A percentile compares a stretch with the other conserved stretches of the same genome.
phyloP scores from a whole-genome alignment of 495 filamentous ascomycete genomes.

The Xylaria scruposa region DNA sequence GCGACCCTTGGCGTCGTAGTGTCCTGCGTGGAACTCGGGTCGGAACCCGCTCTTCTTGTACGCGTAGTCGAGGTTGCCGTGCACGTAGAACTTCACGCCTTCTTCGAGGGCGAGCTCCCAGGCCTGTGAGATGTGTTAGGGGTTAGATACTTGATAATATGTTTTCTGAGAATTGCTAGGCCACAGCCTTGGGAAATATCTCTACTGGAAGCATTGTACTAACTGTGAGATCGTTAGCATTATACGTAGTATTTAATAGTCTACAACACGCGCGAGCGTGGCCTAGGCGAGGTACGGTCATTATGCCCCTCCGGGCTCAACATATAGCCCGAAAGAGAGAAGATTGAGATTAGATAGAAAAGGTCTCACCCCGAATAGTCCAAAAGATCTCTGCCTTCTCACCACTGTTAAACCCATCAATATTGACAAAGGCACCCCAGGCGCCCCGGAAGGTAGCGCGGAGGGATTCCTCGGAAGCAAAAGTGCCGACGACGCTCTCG shows the following conservation, averaged over 20 bases:
- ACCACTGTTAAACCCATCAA: constrained; percentile 60
- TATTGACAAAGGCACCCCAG: constrained; percentile 61
- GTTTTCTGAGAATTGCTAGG: not conserved
- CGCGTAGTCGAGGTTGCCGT: constrained; percentile 55
- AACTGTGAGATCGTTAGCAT: constrained; percentile 9
- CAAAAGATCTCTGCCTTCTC: constrained; percentile 62
- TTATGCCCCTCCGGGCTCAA: not conserved
- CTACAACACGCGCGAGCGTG: not conserved
- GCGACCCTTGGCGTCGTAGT: constrained; percentile 64
- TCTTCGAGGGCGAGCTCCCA: constrained; percentile 61
- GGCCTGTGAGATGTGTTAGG: constrained; percentile 23
- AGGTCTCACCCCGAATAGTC: constrained; percentile 49
- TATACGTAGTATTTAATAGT: not conserved
- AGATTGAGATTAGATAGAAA: not conserved
- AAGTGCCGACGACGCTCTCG: constrained; percentile 53
- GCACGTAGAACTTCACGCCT: constrained; percentile 61
- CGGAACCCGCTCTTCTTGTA: constrained; percentile 55
- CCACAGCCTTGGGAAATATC: not conserved
- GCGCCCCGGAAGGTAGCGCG: constrained; percentile 50
- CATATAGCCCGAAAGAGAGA: not conserved
- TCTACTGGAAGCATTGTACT: not conserved
- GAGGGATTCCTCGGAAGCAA: constrained; percentile 53
- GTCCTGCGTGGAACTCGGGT: constrained; percentile 53
- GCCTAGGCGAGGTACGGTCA: not conserved
- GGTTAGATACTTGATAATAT: not conserved